A percentile compares a stretch with the other conserved stretches of the same genome.
Conservation (phyloP, 2,329 filamentous ascomycete species). For the Sporothrix schenckii region DNA sequence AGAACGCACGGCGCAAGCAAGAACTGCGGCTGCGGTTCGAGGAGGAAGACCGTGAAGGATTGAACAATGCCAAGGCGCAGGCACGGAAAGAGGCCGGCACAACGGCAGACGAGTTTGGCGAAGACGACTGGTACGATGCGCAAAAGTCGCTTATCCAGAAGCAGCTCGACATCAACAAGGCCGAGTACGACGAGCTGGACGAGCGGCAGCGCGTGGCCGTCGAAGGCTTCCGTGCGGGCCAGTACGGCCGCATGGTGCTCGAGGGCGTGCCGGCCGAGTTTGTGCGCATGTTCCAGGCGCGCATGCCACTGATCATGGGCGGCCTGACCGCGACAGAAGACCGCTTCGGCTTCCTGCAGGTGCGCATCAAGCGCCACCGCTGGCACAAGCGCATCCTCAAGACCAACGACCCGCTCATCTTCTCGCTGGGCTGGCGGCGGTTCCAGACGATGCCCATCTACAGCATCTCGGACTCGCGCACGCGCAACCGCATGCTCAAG, state of each 20-base stretch:
- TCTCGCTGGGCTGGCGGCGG: conserved; percentile 92
- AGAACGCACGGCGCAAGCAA: conserved; percentile 89
- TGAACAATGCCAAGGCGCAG: conserved; percentile 84
- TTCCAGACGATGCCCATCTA: conserved; percentile 94
- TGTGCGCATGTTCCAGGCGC: conserved; percentile 76
- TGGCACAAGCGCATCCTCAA: conserved; percentile 99
- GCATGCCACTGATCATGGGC: conserved; percentile 82
- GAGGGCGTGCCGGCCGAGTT: conserved; percentile 92
- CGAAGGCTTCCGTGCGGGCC: conserved; percentile 88
- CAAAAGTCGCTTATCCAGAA: conserved; percentile 95
- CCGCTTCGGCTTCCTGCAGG: conserved; percentile 91
- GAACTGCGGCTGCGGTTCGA: conserved; percentile 94
- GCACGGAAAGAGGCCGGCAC: conserved; percentile 67
- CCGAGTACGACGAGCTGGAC: conserved; percentile 87
- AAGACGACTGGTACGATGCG: conserved; percentile 98
- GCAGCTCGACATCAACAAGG: conserved; percentile 93
- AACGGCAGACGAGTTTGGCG: conserved; percentile 76
- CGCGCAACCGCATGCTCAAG: conserved; percentile 95
- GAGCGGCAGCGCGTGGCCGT: conserved; percentile 79
- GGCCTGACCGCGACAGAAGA: conserved; percentile 94
- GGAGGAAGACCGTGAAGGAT: conserved; percentile 95
- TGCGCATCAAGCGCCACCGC: conserved; percentile 93
- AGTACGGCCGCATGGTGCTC: conserved; percentile 88
- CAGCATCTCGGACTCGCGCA: conserved; percentile 91
- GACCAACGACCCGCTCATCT: conserved; percentile 95